Evolutionary conservation across 495 filamentous ascomycete genomes (phyloP).

Genomic region (Cercophora sp.): DNA sequence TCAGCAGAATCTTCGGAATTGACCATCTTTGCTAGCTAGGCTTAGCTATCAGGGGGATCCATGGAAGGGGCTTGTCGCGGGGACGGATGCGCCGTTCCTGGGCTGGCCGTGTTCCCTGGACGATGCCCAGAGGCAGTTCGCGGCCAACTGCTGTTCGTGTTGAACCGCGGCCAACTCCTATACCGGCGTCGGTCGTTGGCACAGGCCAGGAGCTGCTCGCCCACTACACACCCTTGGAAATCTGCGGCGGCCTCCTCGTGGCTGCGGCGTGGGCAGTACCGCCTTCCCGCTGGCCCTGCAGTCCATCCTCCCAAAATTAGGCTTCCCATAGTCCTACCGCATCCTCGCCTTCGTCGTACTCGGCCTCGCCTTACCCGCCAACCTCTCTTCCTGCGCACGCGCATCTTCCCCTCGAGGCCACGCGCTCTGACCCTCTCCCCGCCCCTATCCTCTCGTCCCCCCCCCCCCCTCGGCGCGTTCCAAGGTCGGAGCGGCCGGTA

Average conservation of each 20-base stretch:
- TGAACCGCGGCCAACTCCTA: not conserved
- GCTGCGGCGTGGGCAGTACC: slow-evolving; percentile 57
- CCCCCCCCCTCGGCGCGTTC: slow-evolving; percentile 20
- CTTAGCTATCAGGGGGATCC: not conserved
- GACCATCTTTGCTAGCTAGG: not conserved
- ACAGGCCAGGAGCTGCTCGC: too few species aligned
- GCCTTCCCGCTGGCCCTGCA: slow-evolving; percentile 56
- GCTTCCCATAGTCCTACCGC: slow-evolving; percentile 57
- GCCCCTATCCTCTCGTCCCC: slow-evolving; percentile 35
- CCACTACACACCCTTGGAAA: not conserved
- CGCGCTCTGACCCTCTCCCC: slow-evolving; percentile 20
- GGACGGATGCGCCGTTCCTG: not conserved
- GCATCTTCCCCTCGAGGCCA: slow-evolving; percentile 37
- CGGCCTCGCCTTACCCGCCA: slow-evolving; percentile 46
- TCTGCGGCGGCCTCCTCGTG: not conserved
- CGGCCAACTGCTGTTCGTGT: not conserved
- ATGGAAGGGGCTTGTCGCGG: not conserved
- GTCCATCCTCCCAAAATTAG: slow-evolving; percentile 42
- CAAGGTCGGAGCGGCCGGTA: slow-evolving; percentile 16
- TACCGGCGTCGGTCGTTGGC: not conserved
- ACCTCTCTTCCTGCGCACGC: slow-evolving; percentile 55
- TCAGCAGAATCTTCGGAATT: not conserved
- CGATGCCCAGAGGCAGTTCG: not conserved
- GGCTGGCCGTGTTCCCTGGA: not conserved
- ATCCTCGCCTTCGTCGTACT: slow-evolving; percentile 57